Conservation (phyloP, 495 filamentous ascomycete species). For the Tuber calosporum region DNA sequence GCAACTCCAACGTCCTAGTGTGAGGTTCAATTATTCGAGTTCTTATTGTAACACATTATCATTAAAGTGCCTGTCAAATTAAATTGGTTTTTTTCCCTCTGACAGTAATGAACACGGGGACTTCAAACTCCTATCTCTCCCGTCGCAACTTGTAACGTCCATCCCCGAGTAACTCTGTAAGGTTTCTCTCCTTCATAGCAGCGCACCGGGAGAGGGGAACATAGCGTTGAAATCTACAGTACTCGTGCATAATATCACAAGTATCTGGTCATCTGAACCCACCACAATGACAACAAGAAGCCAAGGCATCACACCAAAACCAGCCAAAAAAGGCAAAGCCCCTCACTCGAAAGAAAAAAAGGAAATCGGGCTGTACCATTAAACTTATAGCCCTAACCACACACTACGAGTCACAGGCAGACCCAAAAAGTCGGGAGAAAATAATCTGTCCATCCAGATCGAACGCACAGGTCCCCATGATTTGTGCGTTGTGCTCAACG, state of each 20-base stretch:
- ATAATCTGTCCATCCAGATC: background rate
- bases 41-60: too few relatives aligned
- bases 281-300: background rate
- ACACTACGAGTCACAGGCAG: background rate
- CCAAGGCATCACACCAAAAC: background rate
- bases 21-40: too few relatives aligned
- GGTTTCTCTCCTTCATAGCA: background rate
- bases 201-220: background rate
- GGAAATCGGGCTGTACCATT: background rate
- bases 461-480: background rate
- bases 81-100: too few relatives aligned
- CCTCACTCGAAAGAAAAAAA: background rate
- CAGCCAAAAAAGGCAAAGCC: background rate
- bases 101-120: too few relatives aligned
- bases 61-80: too few relatives aligned
- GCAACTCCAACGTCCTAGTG: too few relatives aligned
- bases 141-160: too few relatives aligned
- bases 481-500: background rate
- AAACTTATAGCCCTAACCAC: background rate
- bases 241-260: too few relatives aligned
- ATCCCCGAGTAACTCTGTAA: background rate
- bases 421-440: background rate
- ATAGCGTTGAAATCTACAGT: background rate
- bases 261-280: background rate
- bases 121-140: too few relatives aligned